Percentiles rank a stretch among this genome's conserved stretches.
These are phyloP conservation scores for Wickerhamomyces canadensis DNA, from an alignment of 805 yeast species.

Conservation along the genomic window DNA sequence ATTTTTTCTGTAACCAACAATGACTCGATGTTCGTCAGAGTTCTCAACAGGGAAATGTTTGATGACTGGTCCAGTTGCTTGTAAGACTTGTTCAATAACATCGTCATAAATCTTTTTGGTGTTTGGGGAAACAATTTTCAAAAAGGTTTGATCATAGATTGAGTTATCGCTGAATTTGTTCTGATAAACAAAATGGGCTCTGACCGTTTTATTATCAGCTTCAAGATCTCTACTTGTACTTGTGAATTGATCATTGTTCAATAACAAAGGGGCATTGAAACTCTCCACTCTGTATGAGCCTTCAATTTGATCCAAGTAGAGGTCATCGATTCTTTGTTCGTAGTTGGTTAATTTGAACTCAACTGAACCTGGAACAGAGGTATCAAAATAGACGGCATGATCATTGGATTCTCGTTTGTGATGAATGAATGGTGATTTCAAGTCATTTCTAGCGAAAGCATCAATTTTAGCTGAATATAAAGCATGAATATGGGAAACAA, in stretches of 20 bases:
- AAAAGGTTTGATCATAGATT: slow-evolving; percentile 76
- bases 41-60: slow-evolving; percentile 78
- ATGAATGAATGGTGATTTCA: slow-evolving; percentile 56
- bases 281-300: slow-evolving; percentile 68
- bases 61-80: slow-evolving; percentile 87
- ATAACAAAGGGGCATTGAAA: slow-evolving; percentile 57
- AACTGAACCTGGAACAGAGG: slow-evolving; percentile 47
- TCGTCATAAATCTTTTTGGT: slow-evolving; percentile 75
- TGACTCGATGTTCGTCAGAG: slow-evolving; percentile 77
- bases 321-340: slow-evolving; percentile 76
- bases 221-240: slow-evolving; percentile 15
- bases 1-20: slow-evolving; percentile 82
- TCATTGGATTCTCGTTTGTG: slow-evolving; percentile 75
- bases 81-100: slow-evolving; percentile 60
- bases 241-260: slow-evolving; percentile 29
- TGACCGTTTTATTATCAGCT: slow-evolving; percentile 41
- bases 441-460: slow-evolving; percentile 63
- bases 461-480: slow-evolving; percentile 90
- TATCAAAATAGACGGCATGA: slow-evolving; percentile 89
- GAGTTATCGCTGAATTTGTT: slow-evolving; percentile 46
- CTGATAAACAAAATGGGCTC: slow-evolving; percentile 81
- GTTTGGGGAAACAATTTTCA: slow-evolving; percentile 69
- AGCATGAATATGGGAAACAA: slow-evolving; percentile 81
- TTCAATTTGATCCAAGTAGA: slow-evolving; percentile 57
- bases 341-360: slow-evolving; percentile 42